Evolutionary conservation across 2,329 filamentous ascomycete genomes (phyloP).

Genomic region (Ophiostoma angusticollis): DNA sequence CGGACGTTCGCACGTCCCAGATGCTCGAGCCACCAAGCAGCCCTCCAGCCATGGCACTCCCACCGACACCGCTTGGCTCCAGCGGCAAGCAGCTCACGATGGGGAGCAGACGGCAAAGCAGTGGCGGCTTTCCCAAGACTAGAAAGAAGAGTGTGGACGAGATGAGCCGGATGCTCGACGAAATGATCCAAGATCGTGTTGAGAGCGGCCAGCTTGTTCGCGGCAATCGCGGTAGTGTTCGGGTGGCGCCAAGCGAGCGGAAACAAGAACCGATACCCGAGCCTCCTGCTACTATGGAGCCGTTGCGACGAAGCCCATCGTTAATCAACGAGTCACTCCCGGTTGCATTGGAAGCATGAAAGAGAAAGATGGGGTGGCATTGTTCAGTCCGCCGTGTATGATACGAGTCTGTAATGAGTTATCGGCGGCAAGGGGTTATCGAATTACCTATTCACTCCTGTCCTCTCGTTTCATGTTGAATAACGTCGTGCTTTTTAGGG

Average conservation of each 20-base stretch:
- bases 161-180: slow-evolving; percentile 85
- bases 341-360: slow-evolving; percentile 19
- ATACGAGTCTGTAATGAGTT: too few species aligned
- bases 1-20: slow-evolving; percentile 22
- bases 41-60: slow-evolving; percentile 14
- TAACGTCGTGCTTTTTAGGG: not conserved
- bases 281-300: slow-evolving; percentile 8
- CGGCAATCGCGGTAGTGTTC: slow-evolving; percentile 53
- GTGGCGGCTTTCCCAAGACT: slow-evolving; percentile 25
- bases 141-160: slow-evolving; percentile 67
- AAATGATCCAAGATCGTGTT: slow-evolving; percentile 88
- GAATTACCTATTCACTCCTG: not conserved
- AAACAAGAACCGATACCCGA: slow-evolving; percentile 21
- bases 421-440: too few species aligned
- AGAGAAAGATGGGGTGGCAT: too few species aligned
- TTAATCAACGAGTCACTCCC: slow-evolving; percentile 16
- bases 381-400: too few species aligned
- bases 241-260: slow-evolving; percentile 34
- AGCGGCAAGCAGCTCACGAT: slow-evolving; percentile 3
- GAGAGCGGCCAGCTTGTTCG: slow-evolving; percentile 62
- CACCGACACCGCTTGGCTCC: slow-evolving; percentile 11
- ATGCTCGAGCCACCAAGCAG: slow-evolving; percentile 22
- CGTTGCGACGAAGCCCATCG: slow-evolving; percentile 18
- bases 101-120: slow-evolving; percentile 5
- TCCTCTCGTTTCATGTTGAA: not conserved